Evolutionary conservation across 2,329 filamentous ascomycete genomes (phyloP).

Genomic region (Trematosphaeria pertusa): DNA sequence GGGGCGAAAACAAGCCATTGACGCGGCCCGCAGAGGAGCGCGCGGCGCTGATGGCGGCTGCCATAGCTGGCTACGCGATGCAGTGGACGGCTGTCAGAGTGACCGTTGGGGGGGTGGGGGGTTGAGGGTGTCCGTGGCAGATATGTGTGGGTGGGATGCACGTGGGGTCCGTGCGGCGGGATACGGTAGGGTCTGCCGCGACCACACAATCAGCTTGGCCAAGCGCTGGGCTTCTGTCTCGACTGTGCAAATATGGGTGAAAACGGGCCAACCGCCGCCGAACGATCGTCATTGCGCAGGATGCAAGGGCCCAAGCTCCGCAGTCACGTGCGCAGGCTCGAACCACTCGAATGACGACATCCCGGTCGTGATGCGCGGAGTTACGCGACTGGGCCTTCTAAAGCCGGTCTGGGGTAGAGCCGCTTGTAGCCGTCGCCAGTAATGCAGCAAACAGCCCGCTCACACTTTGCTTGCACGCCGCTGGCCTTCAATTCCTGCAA

Average conservation of each 20-base stretch:
- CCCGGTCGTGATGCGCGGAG: no score
- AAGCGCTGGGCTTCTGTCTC: no score
- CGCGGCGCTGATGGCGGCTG: slow-evolving; percentile 36
- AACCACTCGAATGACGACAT: no score
- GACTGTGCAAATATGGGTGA: no score
- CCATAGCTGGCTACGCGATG: slow-evolving; percentile 25
- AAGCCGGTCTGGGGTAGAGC: slow-evolving; percentile 21
- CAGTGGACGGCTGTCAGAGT: slow-evolving; percentile 16
- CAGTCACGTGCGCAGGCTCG: no score
- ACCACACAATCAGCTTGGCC: slow-evolving; percentile 1
- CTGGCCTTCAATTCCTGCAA: neutral
- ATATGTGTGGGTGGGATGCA: no score
- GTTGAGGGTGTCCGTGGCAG: slow-evolving; percentile 5
- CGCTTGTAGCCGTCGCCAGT: slow-evolving; percentile 25
- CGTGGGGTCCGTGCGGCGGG: slow-evolving; percentile 5
- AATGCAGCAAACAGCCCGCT: slow-evolving; percentile 20
- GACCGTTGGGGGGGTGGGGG: slow-evolving; percentile 3
- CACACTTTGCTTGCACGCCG: no score
- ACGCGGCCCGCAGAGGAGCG: slow-evolving; percentile 21
- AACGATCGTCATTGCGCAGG: neutral
- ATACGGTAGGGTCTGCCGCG: neutral
- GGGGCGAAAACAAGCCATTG: slow-evolving; percentile 38
- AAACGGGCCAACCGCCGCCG: neutral
- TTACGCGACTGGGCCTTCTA: no score
- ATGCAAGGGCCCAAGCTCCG: neutral